A percentile compares a stretch with the other conserved stretches of the same genome.
These are phyloP conservation scores for Penicillium flavigenum DNA, from an alignment of 495 filamentous ascomycete genomes.

Conservation along the genomic window DNA sequence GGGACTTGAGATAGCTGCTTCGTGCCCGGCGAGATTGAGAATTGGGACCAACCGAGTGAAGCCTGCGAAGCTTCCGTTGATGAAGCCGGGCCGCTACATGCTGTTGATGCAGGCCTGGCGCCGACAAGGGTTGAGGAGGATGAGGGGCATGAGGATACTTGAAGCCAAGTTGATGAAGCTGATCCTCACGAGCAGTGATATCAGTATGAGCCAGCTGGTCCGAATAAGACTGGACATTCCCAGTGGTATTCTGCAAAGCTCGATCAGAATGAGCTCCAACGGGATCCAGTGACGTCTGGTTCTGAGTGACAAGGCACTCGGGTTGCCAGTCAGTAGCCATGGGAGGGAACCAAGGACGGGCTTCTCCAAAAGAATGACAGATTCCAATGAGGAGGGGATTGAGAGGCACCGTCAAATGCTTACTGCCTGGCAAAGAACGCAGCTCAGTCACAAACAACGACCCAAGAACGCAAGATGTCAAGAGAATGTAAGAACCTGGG, in stretches of 20 bases:
- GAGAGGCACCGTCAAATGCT: constrained; percentile 44
- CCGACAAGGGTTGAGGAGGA: constrained; percentile 34
- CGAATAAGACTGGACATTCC: constrained; percentile 50
- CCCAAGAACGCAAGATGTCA: constrained; percentile 42
- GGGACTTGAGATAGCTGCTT: constrained; percentile 47
- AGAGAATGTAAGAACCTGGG: constrained; percentile 52
- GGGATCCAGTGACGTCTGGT: constrained; percentile 41
- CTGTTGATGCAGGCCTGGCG: constrained; percentile 26
- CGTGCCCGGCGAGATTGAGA: constrained; percentile 34
- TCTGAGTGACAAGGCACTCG: constrained; percentile 45
- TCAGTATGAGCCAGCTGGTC: constrained; percentile 39
- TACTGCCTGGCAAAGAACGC: constrained; percentile 47
- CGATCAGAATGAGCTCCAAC: constrained; percentile 43
- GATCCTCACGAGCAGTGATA: constrained; percentile 36
- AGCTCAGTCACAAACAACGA: constrained; percentile 40
- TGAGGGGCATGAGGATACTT: constrained; percentile 44
- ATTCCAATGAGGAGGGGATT: constrained; percentile 41
- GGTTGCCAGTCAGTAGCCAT: constrained; percentile 53
- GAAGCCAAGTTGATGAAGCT: constrained; percentile 39
- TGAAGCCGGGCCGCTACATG: constrained; percentile 37
- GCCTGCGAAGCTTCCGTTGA: constrained; percentile 38
- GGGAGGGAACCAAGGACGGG: constrained; percentile 44
- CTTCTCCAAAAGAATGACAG: constrained; percentile 55
- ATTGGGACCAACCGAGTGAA: constrained; percentile 40
- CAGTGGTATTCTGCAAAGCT: constrained; percentile 51